Conservation (phyloP, 108 stramenopile genomes). For the Skeletonema potamos region DNA sequence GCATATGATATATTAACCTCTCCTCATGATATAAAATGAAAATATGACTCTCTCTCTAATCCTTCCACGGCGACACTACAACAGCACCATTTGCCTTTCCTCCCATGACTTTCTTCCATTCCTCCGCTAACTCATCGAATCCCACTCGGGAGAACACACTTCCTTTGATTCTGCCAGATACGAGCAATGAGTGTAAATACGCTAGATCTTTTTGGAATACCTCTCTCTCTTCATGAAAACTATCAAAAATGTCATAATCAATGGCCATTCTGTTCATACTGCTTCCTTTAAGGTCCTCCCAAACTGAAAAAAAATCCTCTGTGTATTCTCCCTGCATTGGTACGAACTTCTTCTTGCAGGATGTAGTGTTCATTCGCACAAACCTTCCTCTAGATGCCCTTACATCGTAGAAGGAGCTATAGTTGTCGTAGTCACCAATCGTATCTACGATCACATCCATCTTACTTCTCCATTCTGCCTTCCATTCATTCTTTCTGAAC, state of each 20-base stretch:
- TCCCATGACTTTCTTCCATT: slow-evolving; percentile 53
- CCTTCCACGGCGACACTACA: slow-evolving; percentile 53
- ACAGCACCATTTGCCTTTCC: slow-evolving; percentile 37
- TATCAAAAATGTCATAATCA: not conserved
- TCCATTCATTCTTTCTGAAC: not conserved
- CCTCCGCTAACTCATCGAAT: slow-evolving; percentile 56
- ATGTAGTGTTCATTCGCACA: not conserved
- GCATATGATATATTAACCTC: no score
- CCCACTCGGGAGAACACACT: slow-evolving; percentile 54
- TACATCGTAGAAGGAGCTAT: not conserved
- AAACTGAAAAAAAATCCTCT: not conserved
- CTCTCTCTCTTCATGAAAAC: not conserved
- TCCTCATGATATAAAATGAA: no score
- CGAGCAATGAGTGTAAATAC: slow-evolving; percentile 16
- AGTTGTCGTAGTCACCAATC: not conserved
- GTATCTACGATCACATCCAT: not conserved
- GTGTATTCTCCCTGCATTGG: not conserved
- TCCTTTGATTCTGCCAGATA: slow-evolving; percentile 52
- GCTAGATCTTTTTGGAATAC: not conserved
- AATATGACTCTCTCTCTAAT: no score
- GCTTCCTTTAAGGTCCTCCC: not conserved
- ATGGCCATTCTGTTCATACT: not conserved
- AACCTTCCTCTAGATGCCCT: not conserved
- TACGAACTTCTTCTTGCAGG: not conserved
- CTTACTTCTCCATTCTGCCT: not conserved